A percentile compares a stretch with the other conserved stretches of the same genome.
phyloP scores from a whole-genome alignment of 2,329 filamentous ascomycete species.

The Zasmidium citrigriseum region DNA sequence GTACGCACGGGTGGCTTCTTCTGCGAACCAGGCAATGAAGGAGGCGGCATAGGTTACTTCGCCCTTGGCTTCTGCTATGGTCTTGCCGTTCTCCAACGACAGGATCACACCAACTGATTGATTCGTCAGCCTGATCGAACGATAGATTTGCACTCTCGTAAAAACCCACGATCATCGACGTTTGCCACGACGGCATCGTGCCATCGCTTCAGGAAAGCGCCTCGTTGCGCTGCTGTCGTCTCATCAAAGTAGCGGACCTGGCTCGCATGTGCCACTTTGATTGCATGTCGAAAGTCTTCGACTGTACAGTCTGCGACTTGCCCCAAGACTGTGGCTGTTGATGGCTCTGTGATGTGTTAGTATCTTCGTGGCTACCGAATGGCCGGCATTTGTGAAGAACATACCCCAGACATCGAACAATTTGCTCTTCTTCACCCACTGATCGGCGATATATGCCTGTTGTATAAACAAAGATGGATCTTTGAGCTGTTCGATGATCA shows the following conservation, averaged over 20 bases:
- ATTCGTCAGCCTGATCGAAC: not conserved
- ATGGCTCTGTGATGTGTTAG: not conserved
- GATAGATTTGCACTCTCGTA: not conserved
- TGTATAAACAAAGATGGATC: not conserved
- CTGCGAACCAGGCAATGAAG: constrained; percentile 28
- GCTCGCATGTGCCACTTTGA: constrained; percentile 9
- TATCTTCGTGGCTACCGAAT: not conserved
- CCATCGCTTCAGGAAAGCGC: constrained; percentile 22
- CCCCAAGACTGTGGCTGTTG: constrained; percentile 1
- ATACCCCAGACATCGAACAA: not conserved
- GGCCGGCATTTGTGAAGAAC: not conserved
- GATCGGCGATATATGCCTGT: not conserved
- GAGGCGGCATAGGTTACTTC: constrained; percentile 25
- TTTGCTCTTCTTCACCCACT: not conserved
- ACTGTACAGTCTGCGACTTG: constrained; percentile 2
- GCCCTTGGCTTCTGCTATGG: constrained; percentile 22
- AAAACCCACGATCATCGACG: constrained; percentile 12
- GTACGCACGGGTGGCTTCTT: constrained; percentile 18
- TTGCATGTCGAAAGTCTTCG: constrained; percentile 9
- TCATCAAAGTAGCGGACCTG: constrained; percentile 9
- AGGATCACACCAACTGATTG: constrained; percentile 3
- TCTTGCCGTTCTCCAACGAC: constrained; percentile 26
- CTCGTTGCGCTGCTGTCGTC: constrained; percentile 16
- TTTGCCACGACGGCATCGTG: constrained; percentile 21
- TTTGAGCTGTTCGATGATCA: not conserved